Base-by-base conservation (phyloP, 495 filamentous ascomycete species). In the Aspergillus conjunctus region DNA sequence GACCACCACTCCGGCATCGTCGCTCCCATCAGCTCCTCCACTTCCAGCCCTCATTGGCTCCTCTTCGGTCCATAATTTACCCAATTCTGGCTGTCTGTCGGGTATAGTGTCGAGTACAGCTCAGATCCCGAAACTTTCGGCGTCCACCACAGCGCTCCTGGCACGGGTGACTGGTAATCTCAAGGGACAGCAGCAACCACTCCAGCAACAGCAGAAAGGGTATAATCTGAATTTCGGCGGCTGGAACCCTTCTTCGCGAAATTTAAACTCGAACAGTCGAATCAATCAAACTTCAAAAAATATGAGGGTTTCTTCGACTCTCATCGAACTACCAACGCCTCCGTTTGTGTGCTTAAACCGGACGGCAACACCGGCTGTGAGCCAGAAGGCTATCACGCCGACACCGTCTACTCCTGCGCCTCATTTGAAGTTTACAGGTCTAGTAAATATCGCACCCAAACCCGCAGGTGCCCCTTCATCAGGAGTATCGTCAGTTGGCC, bases 71-170 rank as follows among this genome's bases (percentile, higher is more conserved):
- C 20, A 43, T 14, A 18, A 39, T 4, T 46, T 54, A 6, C 63
- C 60, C n/a, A 59, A 61, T 33, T 43, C 58, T 8, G 53, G 31
- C 17, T 56, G 59, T n/a, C 26, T 56, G 37, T 46, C 64, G 9
- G 57, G 54, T 41, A 53, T 54, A 30, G 39, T 44, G 45, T 64
- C 63, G 15, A 60, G 44, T 45, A 66, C 37, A 37, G 63, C 64
- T 18, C 54, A 64, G 14, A 71, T 69, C 21, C 67, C 67, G 26
- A 61, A 65, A 41, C 64, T 69, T 18, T 68, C 67, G 26, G 60
- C 69, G 10, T 58, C 67, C 20, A 69, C 69, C 32, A 66, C 67
- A 17, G 69, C 61, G 58, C 65, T 69, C 54, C 63, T 66, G 31
- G 67, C 69, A 17, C 65, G 67, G 54, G 37, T 69, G 51, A 61